Percentiles rank a stretch among this genome's conserved stretches.
Conservation (phyloP, 345 rosid species). For the Iberis pinnata region DNA sequence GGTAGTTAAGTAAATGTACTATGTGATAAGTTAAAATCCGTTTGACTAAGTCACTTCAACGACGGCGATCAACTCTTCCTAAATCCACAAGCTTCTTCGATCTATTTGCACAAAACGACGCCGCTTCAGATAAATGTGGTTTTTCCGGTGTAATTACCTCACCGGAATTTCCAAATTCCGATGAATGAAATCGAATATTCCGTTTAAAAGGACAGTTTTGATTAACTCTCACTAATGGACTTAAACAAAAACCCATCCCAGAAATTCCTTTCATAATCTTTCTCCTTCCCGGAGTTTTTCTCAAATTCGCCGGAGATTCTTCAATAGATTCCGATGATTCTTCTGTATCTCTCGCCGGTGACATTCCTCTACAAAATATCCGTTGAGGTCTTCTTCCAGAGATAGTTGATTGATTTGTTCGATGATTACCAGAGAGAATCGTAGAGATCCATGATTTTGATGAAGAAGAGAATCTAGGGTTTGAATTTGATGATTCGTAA, state of each 20-base stretch:
- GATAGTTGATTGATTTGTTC: constrained; percentile 37
- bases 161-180: constrained; percentile 44
- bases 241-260: constrained; percentile 68
- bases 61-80: constrained; percentile 64
- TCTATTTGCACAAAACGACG: constrained; percentile 63
- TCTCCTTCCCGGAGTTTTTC: constrained; percentile 30
- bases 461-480: constrained; percentile 33
- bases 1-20: too few species aligned
- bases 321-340: constrained; percentile 39
- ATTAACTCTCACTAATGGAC: constrained; percentile 85
- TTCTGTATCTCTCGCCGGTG: constrained; percentile 42
- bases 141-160: constrained; percentile 48
- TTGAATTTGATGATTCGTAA: constrained; percentile 28
- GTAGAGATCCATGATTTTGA: constrained; percentile 55
- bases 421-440: constrained; percentile 34
- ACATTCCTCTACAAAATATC: constrained; percentile 62
- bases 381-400: constrained; percentile 38
- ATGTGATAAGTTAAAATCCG: too few species aligned
- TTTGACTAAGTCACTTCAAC: too few species aligned
- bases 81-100: constrained; percentile 89
- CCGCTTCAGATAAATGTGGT: constrained; percentile 66
- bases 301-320: constrained; percentile 39
- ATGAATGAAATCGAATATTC: constrained; percentile 40
- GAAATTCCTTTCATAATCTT: constrained; percentile 37
- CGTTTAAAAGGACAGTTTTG: constrained; percentile 62